A percentile compares a stretch with the other conserved stretches of the same genome.
phyloP scores from a whole-genome alignment of 2,329 filamentous ascomycete genomes.

The Corinectria fuckeliana region DNA sequence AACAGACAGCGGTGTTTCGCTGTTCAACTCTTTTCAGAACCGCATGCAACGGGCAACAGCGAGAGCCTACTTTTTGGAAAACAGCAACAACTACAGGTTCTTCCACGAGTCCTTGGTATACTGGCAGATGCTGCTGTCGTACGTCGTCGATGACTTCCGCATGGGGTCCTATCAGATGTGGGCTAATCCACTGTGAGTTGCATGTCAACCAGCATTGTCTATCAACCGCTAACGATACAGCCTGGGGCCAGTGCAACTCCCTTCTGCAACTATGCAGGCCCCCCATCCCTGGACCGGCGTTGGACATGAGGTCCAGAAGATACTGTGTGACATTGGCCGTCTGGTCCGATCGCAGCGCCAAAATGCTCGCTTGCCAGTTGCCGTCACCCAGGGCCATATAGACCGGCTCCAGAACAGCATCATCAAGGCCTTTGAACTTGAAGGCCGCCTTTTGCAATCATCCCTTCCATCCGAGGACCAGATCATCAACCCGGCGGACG shows the following conservation, averaged over 20 bases:
- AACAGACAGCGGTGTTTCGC: conserved; percentile 10
- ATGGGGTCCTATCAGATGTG: conserved; percentile 8
- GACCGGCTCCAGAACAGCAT: conserved; percentile 19
- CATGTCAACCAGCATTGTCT: too few relatives aligned
- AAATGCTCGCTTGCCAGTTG: conserved; percentile 5
- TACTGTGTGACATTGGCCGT: conserved; percentile 12
- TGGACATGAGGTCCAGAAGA: conserved; percentile 16
- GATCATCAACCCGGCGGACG: conserved; percentile 17
- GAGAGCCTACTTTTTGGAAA: not conserved
- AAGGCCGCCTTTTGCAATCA: conserved; percentile 5
- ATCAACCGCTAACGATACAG: not conserved
- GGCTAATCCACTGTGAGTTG: conserved; percentile 6
- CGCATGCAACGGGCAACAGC: conserved; percentile 15
- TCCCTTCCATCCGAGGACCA: conserved; percentile 9
- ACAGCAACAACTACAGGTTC: conserved; percentile 18
- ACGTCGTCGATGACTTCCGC: conserved; percentile 18
- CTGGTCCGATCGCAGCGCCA: conserved; percentile 20
- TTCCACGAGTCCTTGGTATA: conserved; percentile 21
- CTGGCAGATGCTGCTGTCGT: conserved; percentile 25
- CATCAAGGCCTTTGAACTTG: conserved; percentile 16
- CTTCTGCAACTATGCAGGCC: not conserved
- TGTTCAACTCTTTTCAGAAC: conserved; percentile 25
- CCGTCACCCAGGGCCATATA: conserved; percentile 9
- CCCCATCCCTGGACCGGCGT: conserved; percentile 26
- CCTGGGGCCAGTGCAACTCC: not conserved